A percentile compares a stretch with the other conserved stretches of the same genome.
These are phyloP conservation scores for Plantago rigida DNA, from an alignment of 305 asterid genomes.

Conservation along the genomic window DNA sequence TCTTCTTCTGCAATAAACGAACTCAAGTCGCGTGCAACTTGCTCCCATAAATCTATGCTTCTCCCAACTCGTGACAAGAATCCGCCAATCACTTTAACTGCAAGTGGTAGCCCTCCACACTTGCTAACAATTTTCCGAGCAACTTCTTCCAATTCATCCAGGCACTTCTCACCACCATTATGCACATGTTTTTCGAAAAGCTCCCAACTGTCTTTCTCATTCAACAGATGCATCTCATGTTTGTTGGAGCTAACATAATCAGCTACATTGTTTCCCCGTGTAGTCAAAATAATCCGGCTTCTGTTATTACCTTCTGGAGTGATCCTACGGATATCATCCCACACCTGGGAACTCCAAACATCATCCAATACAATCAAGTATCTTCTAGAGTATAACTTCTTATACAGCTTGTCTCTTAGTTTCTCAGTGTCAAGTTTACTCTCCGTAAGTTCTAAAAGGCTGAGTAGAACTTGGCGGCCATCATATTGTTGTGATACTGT, in stretches of 20 bases:
- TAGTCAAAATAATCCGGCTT: background rate
- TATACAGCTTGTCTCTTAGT: background rate
- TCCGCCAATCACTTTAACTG: constrained; percentile 1
- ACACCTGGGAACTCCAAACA: background rate
- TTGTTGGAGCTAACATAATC: background rate
- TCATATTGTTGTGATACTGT: background rate
- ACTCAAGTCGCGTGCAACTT: background rate
- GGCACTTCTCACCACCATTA: background rate
- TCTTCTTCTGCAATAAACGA: background rate
- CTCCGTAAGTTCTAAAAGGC: background rate
- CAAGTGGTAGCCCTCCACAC: constrained; percentile 5
- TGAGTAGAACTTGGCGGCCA: background rate
- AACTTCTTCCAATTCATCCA: background rate
- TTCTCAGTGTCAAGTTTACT: background rate
- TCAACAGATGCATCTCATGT: background rate
- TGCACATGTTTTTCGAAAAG: background rate
- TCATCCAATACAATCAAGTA: background rate
- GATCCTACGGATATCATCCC: background rate
- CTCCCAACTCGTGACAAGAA: background rate
- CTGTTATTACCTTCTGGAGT: background rate
- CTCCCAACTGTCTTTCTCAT: background rate
- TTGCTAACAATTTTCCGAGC: background rate
- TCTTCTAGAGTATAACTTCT: background rate
- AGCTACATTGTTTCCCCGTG: constrained; percentile 1
- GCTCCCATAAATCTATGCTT: constrained; percentile 5